A percentile compares a stretch with the other conserved stretches of the same genome.
These are phyloP conservation scores for Diaporthe citriasiana DNA, from an alignment of 2,329 filamentous ascomycete genomes.

Conservation along the genomic window DNA sequence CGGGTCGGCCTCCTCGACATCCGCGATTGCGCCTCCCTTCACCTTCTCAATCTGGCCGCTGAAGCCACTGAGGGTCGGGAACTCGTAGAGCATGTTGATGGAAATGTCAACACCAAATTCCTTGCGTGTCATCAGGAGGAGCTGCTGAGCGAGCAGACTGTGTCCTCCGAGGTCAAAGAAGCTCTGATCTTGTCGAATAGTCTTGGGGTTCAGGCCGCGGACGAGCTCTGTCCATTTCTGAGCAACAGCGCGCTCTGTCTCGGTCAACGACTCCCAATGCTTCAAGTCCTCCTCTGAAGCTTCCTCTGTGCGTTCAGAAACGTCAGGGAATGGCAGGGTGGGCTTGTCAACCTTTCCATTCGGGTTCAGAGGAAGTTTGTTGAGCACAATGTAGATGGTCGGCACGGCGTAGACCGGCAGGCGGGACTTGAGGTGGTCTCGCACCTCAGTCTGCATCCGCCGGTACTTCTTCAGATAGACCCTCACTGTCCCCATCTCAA, in stretches of 20 bases:
- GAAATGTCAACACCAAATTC: constrained; percentile 65
- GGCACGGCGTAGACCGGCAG: constrained; percentile 84
- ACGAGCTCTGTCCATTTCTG: constrained; percentile 82
- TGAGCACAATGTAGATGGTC: constrained; percentile 79
- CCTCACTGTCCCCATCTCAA: constrained; percentile 58
- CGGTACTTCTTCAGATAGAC: constrained; percentile 62
- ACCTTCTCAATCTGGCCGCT: constrained; percentile 64
- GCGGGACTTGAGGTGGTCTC: constrained; percentile 78
- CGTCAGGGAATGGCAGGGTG: constrained; percentile 82
- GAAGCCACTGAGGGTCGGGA: constrained; percentile 65
- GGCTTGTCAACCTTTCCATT: constrained; percentile 83
- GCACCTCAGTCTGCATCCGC: constrained; percentile 63
- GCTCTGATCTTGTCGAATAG: constrained; percentile 67
- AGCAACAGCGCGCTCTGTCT: constrained; percentile 77
- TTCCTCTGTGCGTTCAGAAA: constrained; percentile 70
- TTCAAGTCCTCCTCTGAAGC: constrained; percentile 59
- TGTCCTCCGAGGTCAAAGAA: constrained; percentile 89
- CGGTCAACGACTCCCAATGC: constrained; percentile 57
- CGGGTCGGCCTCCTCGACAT: constrained; percentile 55
- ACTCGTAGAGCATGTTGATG: constrained; percentile 79
- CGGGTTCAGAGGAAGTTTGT: constrained; percentile 83
- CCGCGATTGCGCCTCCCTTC: constrained; percentile 39
- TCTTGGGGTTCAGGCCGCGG: constrained; percentile 74
- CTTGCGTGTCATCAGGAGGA: constrained; percentile 77
- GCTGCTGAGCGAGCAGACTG: constrained; percentile 83